Base-by-base conservation (phyloP, 768 basidiomycete genomes). In the Mrakia blollopis region DNA sequence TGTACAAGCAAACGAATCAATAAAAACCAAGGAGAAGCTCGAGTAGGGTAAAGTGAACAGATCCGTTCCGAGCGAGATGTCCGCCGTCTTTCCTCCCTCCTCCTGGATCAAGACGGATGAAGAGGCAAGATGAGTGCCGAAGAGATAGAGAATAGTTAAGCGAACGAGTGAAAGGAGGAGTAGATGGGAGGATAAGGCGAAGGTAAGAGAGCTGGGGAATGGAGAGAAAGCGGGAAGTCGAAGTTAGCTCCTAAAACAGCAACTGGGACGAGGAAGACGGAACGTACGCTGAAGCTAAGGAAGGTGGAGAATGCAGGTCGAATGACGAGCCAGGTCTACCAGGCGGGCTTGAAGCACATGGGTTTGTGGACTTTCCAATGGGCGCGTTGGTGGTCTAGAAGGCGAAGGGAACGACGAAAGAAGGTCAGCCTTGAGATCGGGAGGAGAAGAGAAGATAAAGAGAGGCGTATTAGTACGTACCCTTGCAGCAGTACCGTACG, bases 401-500 rank as follows among this genome's bases (percentile, higher is more conserved):
- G 10, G 65, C 23, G 63, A 32, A 5, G 2, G 39, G 37, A 65
- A 65, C 7, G 1, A 65, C n/a, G 63, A 37, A 14, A 65, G 28
- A 16, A 32, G 63, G 18, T 50, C 7, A 50, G 47, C 47, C 47
- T n/a, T 9, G 11, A 54, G 54, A 54, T 52, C 50, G n/a, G 13
- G 54, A 54, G 18, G 57, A 11, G 28, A n/a, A 57, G 25, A 13
- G 47, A 13, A 57, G 3, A 28, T 13, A 4, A 11, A 28, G 57
- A 13, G 5, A 54, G 23, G 14, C 8, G 10, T 0, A 28, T n/a
- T n/a, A n/a, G n/a, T 4, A 18, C 37, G 7, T 7, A 68, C 65
- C 65, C n/a, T 68, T 68, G 65, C 65, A 68, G 35, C 65, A 68
- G 65, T 68, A 68, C 11, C 65, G 39, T 18, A 68, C 65, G 25